Evolutionary conservation across 1,139 yeast genomes (phyloP), one percentile per base, ranked within the genome.

Genomic region (Sugiyamaella pinicola): DNA sequence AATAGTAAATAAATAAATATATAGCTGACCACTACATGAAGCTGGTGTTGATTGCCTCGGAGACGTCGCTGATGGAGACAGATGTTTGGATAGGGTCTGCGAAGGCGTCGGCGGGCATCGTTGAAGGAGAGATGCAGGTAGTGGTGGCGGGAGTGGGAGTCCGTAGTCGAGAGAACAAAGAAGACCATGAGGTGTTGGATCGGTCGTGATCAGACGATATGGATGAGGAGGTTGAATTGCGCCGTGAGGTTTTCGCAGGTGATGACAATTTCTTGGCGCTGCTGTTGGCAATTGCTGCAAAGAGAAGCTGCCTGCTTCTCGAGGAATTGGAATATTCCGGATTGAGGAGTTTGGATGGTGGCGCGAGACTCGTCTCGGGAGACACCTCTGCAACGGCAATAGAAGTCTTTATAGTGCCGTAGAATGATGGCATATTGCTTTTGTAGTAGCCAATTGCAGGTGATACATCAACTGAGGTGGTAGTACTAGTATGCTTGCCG

Each of bases 261-360:
- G 39, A 13, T 10, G 18, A 29, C 12, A 47, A 26, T 13, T 13
- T 31, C n/a, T 31, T 31, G 17, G 13, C 17, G 17, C 13, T 31
- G 21, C 29, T 47, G 29, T 56, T 55, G 12, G 58, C 54, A 28
- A 56, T 57, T 9, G 59, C 59, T 8, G 59, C 58, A 7, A 54
- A 49, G 7, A 56, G 50, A 15, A 56, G 47, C 35, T 47, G 49
- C 18, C 52, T 47, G 44, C 59, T 56, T 12, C 47, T 40, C 19
- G 31, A 22, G 10, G 47, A 37, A 8, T 24, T 26, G 26, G 49
- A 37, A 18, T 46, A 37, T 37, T 43, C 48, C 18, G 50, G 53
- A 24, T 29, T 44, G n/a, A 38, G 55, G 26, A 34, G 55, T 42
- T 35, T 51, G 15, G 53, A 28, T 12, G 43, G 44, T 17, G 47